Evolutionary conservation across 2,329 filamentous ascomycete genomes (phyloP), one percentile per base, ranked within the genome.

Genomic region (Chrysoporthe cubensis): DNA sequence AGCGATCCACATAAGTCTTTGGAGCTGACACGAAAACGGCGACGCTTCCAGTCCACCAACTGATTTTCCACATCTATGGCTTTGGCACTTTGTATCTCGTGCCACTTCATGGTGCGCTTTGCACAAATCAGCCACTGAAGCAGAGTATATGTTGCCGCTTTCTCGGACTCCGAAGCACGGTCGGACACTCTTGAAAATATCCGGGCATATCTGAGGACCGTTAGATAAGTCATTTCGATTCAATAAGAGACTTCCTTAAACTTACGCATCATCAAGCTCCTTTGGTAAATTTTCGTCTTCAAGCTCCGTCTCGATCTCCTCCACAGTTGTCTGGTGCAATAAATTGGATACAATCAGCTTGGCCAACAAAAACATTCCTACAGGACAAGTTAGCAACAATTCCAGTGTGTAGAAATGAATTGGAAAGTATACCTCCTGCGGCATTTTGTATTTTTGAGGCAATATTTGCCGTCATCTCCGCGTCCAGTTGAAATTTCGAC

Each of bases 101-200:
- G 73, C 79, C 77, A 79, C 62, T 77, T 78, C 14, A 82, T 71
- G 1, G 80, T 74, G 18, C 79, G 70, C 66, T 77, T 79, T 4
- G 78, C 76, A 69, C 76, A 80, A 4, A 77, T 74, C 11, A 82
- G 72, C 79, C 78, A 82, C 1, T 78, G 75, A 11, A 82, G 69
- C 6, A 82, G 64, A 50, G 64, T 70, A 26, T 37, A 58, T 62
- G 50, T 8, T 68, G 64, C 69, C 73, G 26, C 71, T 71, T 66
- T 76, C 78, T 69, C 75, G 78, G 73, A 71, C 77, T 21, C 57
- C 65, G n/a, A 63, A 21, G 58, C 46, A 9, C 13, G 48, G 8
- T 78, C 66, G 14, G 57, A 43, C 9, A 65, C 43, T 14, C 64
- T 34, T 34, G 5, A 37, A 18, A 66, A 7, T 11, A 66, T 57